Base-by-base conservation (phyloP, 768 basidiomycete species). In the Neoboletus magnificus region DNA sequence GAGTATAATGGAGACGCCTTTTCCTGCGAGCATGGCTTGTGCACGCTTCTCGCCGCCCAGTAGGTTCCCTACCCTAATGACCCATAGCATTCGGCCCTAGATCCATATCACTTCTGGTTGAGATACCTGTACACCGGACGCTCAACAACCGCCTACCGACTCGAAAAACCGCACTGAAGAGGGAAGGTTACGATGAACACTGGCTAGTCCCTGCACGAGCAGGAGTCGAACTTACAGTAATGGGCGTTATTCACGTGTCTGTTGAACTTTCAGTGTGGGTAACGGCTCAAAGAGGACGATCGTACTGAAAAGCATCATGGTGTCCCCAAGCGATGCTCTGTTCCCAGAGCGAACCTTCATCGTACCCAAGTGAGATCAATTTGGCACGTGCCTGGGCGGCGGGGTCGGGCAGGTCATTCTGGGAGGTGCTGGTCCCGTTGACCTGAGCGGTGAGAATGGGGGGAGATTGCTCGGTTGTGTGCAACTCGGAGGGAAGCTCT, bases 211-310 rank as follows among this genome's bases (percentile, higher is more conserved):
- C 4, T 36, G 27, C 5, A 30, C 29, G 32, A 46, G 50, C 36
- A 36, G 12, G 56, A 39, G 29, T 27, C 20, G 9, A 5, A 60
- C 70, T 66, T 61, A 89, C 88, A 71, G 65, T 91, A 90, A 55
- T 81, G 82, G 16, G 82, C 85, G 59, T 91, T 91, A 60, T 90
- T 90, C 23, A 90, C 87, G 61, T 91, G 89, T 66, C 89, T 91
- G 49, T 16, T 12, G 10, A 41, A 49, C 11, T 10, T 37, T 56
- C 15, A 57, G 45, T 9, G 25, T 36, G 36, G 0, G 5, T n/a
- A 25, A 6, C 4, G 15, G 18, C 4, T 29, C 29, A 43, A 50
- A 5, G 16, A 25, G 29, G 49, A 27, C 13, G 52, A 18, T 18
- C 22, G 41, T 66, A 89, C 89, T 85, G 84, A 65, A 90, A 89